These are phyloP conservation scores for Poteriospumella lacustris DNA, from an alignment of 108 stramenopile genomes.

Conservation along the genomic window DNA sequence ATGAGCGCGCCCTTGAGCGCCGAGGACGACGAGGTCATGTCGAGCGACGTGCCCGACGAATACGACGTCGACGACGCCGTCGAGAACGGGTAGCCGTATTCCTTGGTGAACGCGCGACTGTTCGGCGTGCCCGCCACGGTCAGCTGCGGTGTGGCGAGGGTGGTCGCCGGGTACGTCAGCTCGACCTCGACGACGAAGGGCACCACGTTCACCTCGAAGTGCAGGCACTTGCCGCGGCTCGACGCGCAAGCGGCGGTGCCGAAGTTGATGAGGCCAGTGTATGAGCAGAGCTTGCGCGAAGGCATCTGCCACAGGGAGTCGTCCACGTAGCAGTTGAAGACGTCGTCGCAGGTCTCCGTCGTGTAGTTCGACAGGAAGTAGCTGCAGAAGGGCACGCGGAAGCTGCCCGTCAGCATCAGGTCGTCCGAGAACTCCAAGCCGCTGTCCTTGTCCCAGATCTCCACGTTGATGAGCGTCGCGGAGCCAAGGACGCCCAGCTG, in stretches of 20 bases:
- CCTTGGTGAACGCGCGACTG: no score
- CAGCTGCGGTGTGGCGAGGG: neutral
- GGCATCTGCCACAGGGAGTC: slow-evolving; percentile 24
- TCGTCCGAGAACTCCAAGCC: slow-evolving; percentile 20
- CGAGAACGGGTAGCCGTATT: no score
- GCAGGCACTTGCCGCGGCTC: neutral
- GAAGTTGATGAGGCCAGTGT: slow-evolving; percentile 12
- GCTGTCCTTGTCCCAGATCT: neutral
- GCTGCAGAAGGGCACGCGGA: slow-evolving; percentile 23
- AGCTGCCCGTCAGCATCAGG: neutral
- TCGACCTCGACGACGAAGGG: slow-evolving; percentile 3
- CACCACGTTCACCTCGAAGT: slow-evolving; percentile 4
- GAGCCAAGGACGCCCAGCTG: slow-evolving; percentile 17
- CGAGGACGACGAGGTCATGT: no score
- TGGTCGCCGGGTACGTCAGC: neutral
- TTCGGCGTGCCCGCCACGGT: neutral
- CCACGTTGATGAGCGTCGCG: slow-evolving; percentile 1
- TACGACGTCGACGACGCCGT: no score
- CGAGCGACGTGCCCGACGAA: no score
- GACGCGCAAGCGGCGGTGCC: neutral
- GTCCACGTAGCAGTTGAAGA: neutral
- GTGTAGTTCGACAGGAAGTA: neutral
- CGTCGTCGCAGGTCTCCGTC: neutral
- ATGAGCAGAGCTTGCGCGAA: neutral
- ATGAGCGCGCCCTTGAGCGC: slow-evolving; percentile 14